phyloP scores from a whole-genome alignment of 2,329 filamentous ascomycete species.

The Monosporascus sp. region DNA sequence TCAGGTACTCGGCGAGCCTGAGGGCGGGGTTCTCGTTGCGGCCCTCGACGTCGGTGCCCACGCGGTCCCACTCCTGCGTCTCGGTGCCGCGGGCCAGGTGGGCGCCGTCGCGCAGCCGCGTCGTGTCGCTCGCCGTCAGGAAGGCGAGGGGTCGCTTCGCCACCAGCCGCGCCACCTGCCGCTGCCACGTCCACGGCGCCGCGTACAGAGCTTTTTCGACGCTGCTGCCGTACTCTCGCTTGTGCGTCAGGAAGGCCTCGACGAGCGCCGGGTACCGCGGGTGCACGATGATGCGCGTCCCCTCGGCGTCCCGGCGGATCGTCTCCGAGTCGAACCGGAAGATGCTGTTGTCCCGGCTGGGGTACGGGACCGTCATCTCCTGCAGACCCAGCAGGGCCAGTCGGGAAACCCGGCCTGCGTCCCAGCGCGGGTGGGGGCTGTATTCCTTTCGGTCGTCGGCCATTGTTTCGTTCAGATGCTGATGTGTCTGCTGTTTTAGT shows the following conservation, averaged over 20 bases:
- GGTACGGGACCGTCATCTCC: slow-evolving; percentile 5
- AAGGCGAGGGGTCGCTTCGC: slow-evolving; percentile 22
- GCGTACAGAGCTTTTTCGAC: slow-evolving; percentile 18
- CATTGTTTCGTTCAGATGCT: too few species aligned
- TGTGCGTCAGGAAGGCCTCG: slow-evolving; percentile 21
- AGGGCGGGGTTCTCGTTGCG: slow-evolving; percentile 14
- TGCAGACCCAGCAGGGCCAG: slow-evolving; percentile 10
- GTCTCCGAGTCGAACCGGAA: slow-evolving; percentile 12
- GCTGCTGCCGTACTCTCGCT: slow-evolving; percentile 17
- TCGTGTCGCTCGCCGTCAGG: slow-evolving; percentile 14
- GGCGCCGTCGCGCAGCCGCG: slow-evolving; percentile 15
- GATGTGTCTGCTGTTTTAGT: too few species aligned
- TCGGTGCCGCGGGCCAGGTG: not conserved
- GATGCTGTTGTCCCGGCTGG: slow-evolving; percentile 21
- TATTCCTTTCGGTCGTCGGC: not conserved
- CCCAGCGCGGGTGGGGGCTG: not conserved
- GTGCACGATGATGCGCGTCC: slow-evolving; percentile 24
- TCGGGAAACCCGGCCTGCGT: not conserved
- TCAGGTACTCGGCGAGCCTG: slow-evolving; percentile 18
- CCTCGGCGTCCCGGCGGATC: slow-evolving; percentile 15
- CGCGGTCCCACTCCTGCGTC: slow-evolving; percentile 20
- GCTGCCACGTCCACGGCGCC: slow-evolving; percentile 15
- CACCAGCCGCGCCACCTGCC: slow-evolving; percentile 20
- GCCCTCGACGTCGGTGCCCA: slow-evolving; percentile 18
- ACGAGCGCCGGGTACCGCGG: slow-evolving; percentile 19